These are phyloP conservation scores for Mortierella antarctica DNA, from an alignment of 192 early-diverging fungal genomes.

Conservation along the genomic window DNA sequence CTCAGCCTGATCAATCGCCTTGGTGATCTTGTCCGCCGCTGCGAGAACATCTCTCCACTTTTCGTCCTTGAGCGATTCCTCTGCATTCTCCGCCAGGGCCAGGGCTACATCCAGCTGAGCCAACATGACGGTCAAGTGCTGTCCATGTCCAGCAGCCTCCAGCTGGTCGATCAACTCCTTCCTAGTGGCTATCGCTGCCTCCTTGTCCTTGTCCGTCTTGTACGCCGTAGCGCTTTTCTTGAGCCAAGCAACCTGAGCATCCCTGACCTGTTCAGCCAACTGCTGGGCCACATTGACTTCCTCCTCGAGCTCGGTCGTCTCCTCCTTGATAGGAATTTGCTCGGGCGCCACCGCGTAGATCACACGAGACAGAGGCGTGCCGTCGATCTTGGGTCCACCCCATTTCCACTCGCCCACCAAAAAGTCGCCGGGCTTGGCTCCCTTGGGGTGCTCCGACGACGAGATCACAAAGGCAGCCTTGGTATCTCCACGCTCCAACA, in stretches of 20 bases:
- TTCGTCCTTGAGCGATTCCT: slow-evolving; percentile 57
- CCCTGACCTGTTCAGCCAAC: slow-evolving; percentile 78
- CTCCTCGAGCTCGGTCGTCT: slow-evolving; percentile 57
- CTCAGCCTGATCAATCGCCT: slow-evolving; percentile 66
- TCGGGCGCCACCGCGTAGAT: slow-evolving; percentile 64
- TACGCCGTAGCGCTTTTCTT: slow-evolving; percentile 72
- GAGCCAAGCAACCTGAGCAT: slow-evolving; percentile 81
- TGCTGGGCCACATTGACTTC: slow-evolving; percentile 58
- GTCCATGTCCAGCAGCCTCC: slow-evolving; percentile 67
- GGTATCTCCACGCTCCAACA: slow-evolving; percentile 63
- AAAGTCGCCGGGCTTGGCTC: slow-evolving; percentile 82
- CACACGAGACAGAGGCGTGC: slow-evolving; percentile 57
- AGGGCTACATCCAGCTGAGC: slow-evolving; percentile 67
- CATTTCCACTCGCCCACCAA: slow-evolving; percentile 77
- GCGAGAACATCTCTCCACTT: slow-evolving; percentile 63
- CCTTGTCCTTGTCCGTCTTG: slow-evolving; percentile 54
- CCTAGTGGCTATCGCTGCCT: slow-evolving; percentile 65
- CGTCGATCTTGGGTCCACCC: slow-evolving; percentile 55
- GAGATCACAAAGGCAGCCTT: slow-evolving; percentile 68
- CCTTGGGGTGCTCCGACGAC: slow-evolving; percentile 69
- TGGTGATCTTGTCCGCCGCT: slow-evolving; percentile 66
- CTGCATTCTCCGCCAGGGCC: slow-evolving; percentile 58
- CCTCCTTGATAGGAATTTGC: slow-evolving; percentile 60
- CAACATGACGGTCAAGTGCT: slow-evolving; percentile 66
- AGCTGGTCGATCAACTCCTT: slow-evolving; percentile 66